Evolutionary conservation across 371 early-diverging fungal genomes (phyloP).

Genomic region (Caulochytrium protostelioides): DNA sequence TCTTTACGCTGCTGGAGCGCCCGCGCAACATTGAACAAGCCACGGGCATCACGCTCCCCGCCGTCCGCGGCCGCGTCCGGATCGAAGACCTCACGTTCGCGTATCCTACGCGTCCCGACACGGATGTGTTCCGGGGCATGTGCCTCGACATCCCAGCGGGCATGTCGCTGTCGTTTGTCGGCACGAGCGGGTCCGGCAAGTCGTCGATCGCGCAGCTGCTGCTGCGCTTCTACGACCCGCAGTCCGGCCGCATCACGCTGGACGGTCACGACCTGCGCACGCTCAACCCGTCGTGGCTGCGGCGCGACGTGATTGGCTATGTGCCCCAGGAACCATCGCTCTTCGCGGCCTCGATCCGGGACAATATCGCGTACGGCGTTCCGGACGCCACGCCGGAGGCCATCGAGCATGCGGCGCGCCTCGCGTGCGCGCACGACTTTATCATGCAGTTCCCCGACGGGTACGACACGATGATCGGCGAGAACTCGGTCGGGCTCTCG

Average conservation of each 20-base stretch:
- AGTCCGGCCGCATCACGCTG: slow-evolving; percentile 1
- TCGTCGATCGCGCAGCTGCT: slow-evolving; percentile 10
- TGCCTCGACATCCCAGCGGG: slow-evolving; percentile 28
- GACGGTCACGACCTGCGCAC: slow-evolving; percentile 10
- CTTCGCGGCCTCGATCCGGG: slow-evolving; percentile 42
- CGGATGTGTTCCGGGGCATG: slow-evolving; percentile 34
- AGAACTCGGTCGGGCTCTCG: too few species aligned
- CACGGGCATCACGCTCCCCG: not conserved
- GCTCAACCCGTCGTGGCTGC: not conserved
- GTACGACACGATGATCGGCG: slow-evolving; percentile 17
- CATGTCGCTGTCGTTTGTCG: slow-evolving; percentile 13
- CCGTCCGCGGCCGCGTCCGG: not conserved
- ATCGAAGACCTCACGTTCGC: too few species aligned
- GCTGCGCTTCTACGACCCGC: slow-evolving; percentile 11
- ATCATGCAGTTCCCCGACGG: slow-evolving; percentile 13
- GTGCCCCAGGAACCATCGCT: slow-evolving; percentile 33
- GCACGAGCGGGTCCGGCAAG: slow-evolving; percentile 20
- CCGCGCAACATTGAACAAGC: slow-evolving; percentile 24
- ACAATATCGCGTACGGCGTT: slow-evolving; percentile 45
- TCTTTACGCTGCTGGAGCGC: slow-evolving; percentile 44
- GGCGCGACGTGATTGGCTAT: slow-evolving; percentile 9
- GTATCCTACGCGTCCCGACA: slow-evolving; percentile 45
- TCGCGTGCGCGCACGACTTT: slow-evolving; percentile 14
- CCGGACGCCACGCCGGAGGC: slow-evolving; percentile 19
- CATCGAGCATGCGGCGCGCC: slow-evolving; percentile 11